Base-by-base conservation (phyloP, 2,329 filamentous ascomycete genomes). In the Dendryphion nanum region DNA sequence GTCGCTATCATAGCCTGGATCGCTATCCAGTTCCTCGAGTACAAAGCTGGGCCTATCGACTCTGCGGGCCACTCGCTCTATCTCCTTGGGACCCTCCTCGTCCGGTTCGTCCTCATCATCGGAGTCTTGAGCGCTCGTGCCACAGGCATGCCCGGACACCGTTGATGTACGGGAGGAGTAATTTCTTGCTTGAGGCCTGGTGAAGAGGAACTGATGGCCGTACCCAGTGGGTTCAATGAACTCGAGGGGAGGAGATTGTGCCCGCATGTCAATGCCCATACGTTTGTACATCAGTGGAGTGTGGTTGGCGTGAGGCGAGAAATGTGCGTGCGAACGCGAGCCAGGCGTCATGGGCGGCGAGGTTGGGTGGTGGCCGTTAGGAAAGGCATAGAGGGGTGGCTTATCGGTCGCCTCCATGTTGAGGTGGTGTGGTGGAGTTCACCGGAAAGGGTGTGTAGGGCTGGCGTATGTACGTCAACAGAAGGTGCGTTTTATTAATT, bases 1-100 rank as follows among this genome's bases (percentile, higher is more conserved):
- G 38, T 71, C 67, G 37, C 61, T 63, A 32, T 66, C 61, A 39
- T 68, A 69, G 18, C 56, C 64, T 37, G 54, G 50, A 33, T 66
- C 60, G 46, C 54, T 61, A 33, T 59, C 54, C 35, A 74, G 42
- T 46, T 74, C 71, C 47, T 73, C 67, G 33, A 74, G 60, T 24
- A 62, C 59, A 37, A 74, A 66, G 35, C 59, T 58, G 35, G 55
- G 57, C 19, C 54, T 47, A 16, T 62, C 51, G 36, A 59, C 47
- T 37, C 42, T 46, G 38, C 51, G 59, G 38, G 48, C 37, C 29
- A 53, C 52, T 18, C 33, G 43, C 35, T 51, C 43, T 33, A 57
- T 47, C 33, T 57, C 53, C n/a, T 51, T 38, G 19, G 51, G 51
- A 33, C 50, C 56, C 33, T 63, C 58, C 5, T 55, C 47, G n/a